phyloP scores from a whole-genome alignment of 2,329 filamentous ascomycete genomes.

The Gremmenia infestans region DNA sequence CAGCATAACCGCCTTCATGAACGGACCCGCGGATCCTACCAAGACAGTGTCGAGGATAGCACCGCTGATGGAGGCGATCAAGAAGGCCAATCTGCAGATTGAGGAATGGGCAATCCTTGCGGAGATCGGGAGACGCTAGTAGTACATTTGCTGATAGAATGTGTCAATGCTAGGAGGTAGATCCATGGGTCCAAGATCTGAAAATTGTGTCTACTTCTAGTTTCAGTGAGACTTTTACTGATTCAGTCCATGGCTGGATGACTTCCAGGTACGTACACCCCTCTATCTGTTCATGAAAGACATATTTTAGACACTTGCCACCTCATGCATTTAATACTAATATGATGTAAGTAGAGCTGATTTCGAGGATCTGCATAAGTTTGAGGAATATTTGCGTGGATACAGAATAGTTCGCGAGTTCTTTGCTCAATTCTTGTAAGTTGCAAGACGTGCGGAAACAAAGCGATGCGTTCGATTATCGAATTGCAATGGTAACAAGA shows the following conservation, averaged over 20 bases:
- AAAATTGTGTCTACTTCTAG: slow-evolving; percentile 38
- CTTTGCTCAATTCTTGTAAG: slow-evolving; percentile 34
- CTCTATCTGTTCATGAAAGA: neutral
- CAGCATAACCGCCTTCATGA: slow-evolving; percentile 21
- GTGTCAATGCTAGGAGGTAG: slow-evolving; percentile 40
- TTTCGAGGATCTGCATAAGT: slow-evolving; percentile 50
- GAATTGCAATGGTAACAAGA: too few species aligned
- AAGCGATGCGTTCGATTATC: too few species aligned
- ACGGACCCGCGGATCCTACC: slow-evolving; percentile 8
- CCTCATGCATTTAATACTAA: neutral
- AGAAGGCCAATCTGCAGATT: slow-evolving; percentile 13
- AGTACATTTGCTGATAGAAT: neutral
- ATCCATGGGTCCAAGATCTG: slow-evolving; percentile 36
- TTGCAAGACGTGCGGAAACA: neutral
- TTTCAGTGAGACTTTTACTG: slow-evolving; percentile 60
- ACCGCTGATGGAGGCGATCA: slow-evolving; percentile 9
- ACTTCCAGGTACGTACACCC: slow-evolving; percentile 46
- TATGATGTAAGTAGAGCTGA: slow-evolving; percentile 34
- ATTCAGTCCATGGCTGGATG: slow-evolving; percentile 73
- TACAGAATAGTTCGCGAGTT: slow-evolving; percentile 56
- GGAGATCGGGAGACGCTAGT: neutral
- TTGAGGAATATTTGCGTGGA: slow-evolving; percentile 57
- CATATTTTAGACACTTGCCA: neutral
- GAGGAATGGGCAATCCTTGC: slow-evolving; percentile 16
- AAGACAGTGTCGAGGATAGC: slow-evolving; percentile 9